Evolutionary conservation across 73 alveolate genomes (phyloP).

Genomic region (Paramecium sexaurelia): DNA sequence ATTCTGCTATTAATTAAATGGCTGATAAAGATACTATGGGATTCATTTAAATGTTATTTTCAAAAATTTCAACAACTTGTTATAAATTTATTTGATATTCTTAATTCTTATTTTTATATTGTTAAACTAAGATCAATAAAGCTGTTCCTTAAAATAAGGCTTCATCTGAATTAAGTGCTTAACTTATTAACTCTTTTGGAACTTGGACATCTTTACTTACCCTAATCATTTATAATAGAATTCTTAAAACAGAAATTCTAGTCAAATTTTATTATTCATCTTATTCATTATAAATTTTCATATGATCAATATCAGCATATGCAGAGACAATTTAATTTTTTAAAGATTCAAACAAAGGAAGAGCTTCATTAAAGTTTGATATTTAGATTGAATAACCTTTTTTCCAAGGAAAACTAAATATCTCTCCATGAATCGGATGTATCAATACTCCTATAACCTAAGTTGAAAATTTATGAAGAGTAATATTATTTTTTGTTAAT

Average conservation of each 20-base stretch:
- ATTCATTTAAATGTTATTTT: constrained; percentile 66
- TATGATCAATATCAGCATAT: constrained; percentile 76
- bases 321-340: constrained; percentile 69
- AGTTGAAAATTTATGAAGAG: constrained; percentile 79
- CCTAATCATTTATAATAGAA: constrained; percentile 88
- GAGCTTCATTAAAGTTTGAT: constrained; percentile 75
- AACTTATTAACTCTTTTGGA: background rate
- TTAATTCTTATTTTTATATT: constrained; percentile 73
- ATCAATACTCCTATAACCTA: constrained; percentile 86
- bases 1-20: constrained; percentile 86
- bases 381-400: constrained; percentile 70
- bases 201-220: constrained; percentile 74
- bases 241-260: constrained; percentile 80
- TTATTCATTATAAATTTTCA: constrained; percentile 61
- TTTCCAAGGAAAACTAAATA: constrained; percentile 95
- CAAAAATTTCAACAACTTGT: constrained; percentile 77
- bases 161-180: constrained; percentile 72
- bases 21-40: constrained; percentile 78
- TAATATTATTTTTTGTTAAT: constrained; percentile 57
- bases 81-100: constrained; percentile 71
- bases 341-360: constrained; percentile 75
- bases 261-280: constrained; percentile 80
- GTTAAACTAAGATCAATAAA: constrained; percentile 72
- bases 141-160: constrained; percentile 73
- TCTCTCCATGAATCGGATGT: constrained; percentile 96